A percentile compares a stretch with the other conserved stretches of the same genome.
Conservation (phyloP, 441 rosid species). For the Manihot esculenta region DNA sequence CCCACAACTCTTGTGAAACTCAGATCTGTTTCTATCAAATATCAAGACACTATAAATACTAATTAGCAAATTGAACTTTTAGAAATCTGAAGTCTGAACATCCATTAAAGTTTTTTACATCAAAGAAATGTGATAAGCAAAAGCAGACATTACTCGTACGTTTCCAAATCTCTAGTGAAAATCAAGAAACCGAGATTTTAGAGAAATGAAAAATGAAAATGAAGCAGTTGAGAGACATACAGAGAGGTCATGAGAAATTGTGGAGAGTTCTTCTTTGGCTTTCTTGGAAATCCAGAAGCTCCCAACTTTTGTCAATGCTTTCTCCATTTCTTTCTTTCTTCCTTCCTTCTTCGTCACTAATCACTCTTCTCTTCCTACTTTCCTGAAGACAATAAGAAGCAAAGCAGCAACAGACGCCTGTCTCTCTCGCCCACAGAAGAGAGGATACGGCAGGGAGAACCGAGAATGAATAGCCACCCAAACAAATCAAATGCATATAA, state of each 20-base stretch:
- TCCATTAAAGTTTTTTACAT: background rate
- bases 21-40: background rate
- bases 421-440: no score
- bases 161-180: no score
- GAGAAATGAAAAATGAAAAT: background rate
- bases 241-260: conserved; percentile 62
- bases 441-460: no score
- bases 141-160: background rate
- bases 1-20: background rate
- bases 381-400: no score
- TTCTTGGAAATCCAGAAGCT: conserved; percentile 76
- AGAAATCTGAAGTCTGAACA: background rate
- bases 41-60: no score
- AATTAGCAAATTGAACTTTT: background rate
- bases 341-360: no score
- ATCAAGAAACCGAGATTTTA: background rate
- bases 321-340: conserved; percentile 53
- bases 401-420: no score
- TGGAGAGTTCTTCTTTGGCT: conserved; percentile 73
- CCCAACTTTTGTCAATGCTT: conserved; percentile 68
- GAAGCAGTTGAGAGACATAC: conserved; percentile 30
- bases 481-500: no score
- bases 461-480: no score
- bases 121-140: background rate
- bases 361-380: no score